Conservation (phyloP, 1,139 yeast genomes). For the Geotrichum klebahnii region DNA sequence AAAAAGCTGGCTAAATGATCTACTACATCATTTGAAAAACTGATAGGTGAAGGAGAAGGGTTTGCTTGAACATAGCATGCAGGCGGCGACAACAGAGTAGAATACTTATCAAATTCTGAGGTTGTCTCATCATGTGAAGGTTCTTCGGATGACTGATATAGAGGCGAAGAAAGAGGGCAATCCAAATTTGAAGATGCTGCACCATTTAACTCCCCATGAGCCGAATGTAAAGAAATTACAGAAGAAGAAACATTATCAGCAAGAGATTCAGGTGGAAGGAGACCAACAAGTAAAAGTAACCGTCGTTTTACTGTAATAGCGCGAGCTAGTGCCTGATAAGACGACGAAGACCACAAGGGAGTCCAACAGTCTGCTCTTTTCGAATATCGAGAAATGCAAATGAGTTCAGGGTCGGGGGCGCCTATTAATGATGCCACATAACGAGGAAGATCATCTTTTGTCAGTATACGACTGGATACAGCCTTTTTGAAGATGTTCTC, state of each 20-base stretch:
- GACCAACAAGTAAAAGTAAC: not conserved
- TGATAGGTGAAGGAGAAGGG: too few species aligned
- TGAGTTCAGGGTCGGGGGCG: not conserved
- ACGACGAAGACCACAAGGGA: not conserved
- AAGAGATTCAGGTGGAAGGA: not conserved
- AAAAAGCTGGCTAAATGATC: too few species aligned
- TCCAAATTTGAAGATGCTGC: too few species aligned
- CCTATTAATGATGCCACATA: not conserved
- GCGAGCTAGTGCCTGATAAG: not conserved
- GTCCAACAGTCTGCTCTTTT: slow-evolving; percentile 1
- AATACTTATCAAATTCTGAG: too few species aligned
- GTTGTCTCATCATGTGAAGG: too few species aligned
- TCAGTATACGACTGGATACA: not conserved
- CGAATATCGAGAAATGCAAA: not conserved
- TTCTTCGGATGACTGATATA: too few species aligned
- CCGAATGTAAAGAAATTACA: not conserved
- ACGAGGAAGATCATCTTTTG: not conserved
- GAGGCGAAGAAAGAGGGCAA: too few species aligned
- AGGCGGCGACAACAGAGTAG: too few species aligned
- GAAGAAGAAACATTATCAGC: too few species aligned
- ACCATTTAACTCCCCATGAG: not conserved
- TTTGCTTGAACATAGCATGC: too few species aligned
- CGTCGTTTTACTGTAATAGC: slow-evolving; percentile 1
- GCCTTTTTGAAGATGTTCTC: not conserved
- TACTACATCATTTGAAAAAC: too few species aligned